phyloP scores from a whole-genome alignment of 1,284 basidiomycete genomes.

The Neonothopanus nambi region DNA sequence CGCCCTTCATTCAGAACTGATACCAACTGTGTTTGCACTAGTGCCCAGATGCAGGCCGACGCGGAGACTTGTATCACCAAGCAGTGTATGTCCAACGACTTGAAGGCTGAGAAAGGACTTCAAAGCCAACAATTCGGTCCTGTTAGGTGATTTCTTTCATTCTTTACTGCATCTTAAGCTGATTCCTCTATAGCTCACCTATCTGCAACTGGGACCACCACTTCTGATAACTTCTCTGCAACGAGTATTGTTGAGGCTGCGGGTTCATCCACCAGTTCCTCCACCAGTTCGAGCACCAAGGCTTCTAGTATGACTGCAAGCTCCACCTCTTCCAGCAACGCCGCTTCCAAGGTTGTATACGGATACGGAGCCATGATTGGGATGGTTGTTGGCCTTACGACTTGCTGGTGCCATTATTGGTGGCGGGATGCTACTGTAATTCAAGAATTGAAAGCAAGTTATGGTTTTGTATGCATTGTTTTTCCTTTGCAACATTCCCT shows the following conservation, averaged over 20 bases:
- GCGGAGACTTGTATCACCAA: background rate
- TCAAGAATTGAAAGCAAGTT: background rate
- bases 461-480: too few species aligned
- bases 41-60: slow-evolving; percentile 2
- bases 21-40: slow-evolving; percentile 2
- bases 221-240: background rate
- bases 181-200: background rate
- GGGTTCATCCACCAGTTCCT: too few species aligned
- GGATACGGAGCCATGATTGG: too few species aligned
- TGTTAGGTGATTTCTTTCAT: background rate
- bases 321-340: too few species aligned
- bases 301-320: too few species aligned
- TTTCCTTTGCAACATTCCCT: too few species aligned
- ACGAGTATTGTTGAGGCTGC: background rate
- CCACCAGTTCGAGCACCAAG: too few species aligned
- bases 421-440: slow-evolving; percentile 18
- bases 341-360: too few species aligned
- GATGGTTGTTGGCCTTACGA: too few species aligned
- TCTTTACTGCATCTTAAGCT: background rate
- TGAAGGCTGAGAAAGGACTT: background rate
- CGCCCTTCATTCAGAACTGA: background rate
- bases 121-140: background rate
- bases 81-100: background rate
- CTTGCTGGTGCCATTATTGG: slow-evolving; percentile 4
- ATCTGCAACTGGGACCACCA: background rate